Conservation (phyloP, 306 rosid genomes). For the Citrullus mucosospermus region DNA sequence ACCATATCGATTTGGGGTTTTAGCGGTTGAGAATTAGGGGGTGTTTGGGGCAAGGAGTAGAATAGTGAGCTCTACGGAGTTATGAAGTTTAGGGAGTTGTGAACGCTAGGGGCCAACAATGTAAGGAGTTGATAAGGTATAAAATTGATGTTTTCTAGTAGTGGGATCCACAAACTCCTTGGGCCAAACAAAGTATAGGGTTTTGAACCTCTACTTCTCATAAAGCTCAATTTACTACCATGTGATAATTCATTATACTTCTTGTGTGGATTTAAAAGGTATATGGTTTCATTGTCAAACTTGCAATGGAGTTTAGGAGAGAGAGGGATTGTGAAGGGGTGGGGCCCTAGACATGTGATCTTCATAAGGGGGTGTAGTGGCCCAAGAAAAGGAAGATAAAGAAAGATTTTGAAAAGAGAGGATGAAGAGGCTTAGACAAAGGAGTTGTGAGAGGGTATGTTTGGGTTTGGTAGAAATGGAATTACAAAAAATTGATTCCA, state of each 20-base stretch:
- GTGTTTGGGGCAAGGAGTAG: no score
- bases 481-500: neutral
- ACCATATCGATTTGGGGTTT: no score
- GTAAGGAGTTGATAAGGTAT: no score
- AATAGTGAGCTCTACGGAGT: no score
- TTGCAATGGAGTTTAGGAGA: constrained; percentile 1
- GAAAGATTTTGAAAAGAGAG: constrained; percentile 1
- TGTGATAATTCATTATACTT: neutral
- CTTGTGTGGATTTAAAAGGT: constrained; percentile 1
- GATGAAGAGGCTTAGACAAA: neutral
- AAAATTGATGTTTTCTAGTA: no score
- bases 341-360: constrained; percentile 7
- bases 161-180: no score
- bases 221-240: neutral
- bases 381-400: constrained; percentile 9
- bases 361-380: constrained; percentile 5
- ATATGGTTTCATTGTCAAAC: neutral
- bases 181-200: no score
- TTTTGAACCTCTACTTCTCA: no score
- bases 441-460: neutral
- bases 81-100: no score
- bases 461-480: constrained; percentile 1
- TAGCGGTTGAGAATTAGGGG: no score
- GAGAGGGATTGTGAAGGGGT: neutral
- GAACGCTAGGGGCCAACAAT: no score